A percentile compares a stretch with the other conserved stretches of the same genome.
phyloP scores from a whole-genome alignment of 805 yeast genomes.

The Saccharomycopsis capsularis region DNA sequence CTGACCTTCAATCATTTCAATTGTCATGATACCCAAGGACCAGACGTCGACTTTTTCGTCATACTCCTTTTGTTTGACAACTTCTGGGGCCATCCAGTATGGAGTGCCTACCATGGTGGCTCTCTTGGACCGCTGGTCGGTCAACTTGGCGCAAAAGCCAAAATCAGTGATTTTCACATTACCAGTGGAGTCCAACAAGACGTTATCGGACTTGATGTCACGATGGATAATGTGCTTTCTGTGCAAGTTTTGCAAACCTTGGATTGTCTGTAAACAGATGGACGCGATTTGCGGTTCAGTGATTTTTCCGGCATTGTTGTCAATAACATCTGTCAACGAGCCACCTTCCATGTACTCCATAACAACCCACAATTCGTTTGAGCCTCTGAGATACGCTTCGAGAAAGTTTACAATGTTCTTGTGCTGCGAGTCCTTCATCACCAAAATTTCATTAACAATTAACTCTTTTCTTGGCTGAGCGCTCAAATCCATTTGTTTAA shows the following conservation, averaged over 20 bases:
- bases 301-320: constrained; percentile 72
- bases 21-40: constrained; percentile 96
- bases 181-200: constrained; percentile 74
- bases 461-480: constrained; percentile 92
- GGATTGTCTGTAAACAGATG: constrained; percentile 83
- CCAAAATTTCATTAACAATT: constrained; percentile 90
- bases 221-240: constrained; percentile 90
- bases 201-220: constrained; percentile 93
- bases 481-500: constrained; percentile 89
- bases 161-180: constrained; percentile 92
- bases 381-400: constrained; percentile 79
- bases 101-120: constrained; percentile 99
- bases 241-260: constrained; percentile 82
- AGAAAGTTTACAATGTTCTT: constrained; percentile 90
- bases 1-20: constrained; percentile 98
- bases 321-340: constrained; percentile 90
- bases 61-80: constrained; percentile 90
- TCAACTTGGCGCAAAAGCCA: constrained; percentile 93
- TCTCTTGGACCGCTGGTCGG: constrained; percentile 74
- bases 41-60: constrained; percentile 97
- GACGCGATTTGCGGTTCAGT: constrained; percentile 94
- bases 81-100: constrained; percentile 99
- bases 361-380: constrained; percentile 90
- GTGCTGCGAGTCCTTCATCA: constrained; percentile 94
- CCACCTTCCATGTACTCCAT: constrained; percentile 99